phyloP scores from a whole-genome alignment of 495 filamentous ascomycete species.

The Talaromyces thailandensis region DNA sequence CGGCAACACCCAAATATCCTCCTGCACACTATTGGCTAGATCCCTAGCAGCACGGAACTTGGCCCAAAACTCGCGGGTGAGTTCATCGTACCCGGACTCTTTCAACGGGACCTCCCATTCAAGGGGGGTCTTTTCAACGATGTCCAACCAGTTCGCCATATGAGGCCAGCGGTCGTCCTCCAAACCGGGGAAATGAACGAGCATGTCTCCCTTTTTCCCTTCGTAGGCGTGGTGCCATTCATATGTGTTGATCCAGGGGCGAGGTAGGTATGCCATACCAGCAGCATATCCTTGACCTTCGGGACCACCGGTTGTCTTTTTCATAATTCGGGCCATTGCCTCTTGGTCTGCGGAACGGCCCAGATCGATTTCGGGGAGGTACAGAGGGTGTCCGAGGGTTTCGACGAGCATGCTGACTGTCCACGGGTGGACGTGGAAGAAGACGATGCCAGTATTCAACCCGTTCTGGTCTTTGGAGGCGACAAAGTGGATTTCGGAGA shows the following conservation, averaged over 20 bases:
- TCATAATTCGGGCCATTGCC: conserved; percentile 22
- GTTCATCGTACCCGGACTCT: conserved; percentile 10
- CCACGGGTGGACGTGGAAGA: conserved; percentile 30
- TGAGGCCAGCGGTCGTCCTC: conserved; percentile 14
- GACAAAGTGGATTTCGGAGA: conserved; percentile 31
- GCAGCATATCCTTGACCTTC: conserved; percentile 14
- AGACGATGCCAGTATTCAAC: conserved; percentile 25
- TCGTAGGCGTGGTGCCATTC: conserved; percentile 20
- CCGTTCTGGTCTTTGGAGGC: conserved; percentile 23
- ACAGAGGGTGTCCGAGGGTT: conserved; percentile 21
- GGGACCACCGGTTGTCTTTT: conserved; percentile 12
- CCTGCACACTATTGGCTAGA: conserved; percentile 4
- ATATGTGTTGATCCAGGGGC: conserved; percentile 31
- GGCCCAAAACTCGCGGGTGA: conserved; percentile 9
- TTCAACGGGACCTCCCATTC: conserved; percentile 14
- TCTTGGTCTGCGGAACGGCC: conserved; percentile 23
- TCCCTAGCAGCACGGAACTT: conserved; percentile 6
- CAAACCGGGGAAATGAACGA: conserved; percentile 29
- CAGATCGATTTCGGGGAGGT: conserved; percentile 19
- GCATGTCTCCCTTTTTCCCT: conserved; percentile 22
- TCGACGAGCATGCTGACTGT: conserved; percentile 26
- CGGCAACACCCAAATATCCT: neutral
- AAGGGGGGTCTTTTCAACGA: conserved; percentile 14
- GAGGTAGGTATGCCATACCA: conserved; percentile 24
- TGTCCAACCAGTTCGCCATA: conserved; percentile 17